Evolutionary conservation across 1,284 basidiomycete species (phyloP).

Genomic region (Trichosporon asahii): DNA sequence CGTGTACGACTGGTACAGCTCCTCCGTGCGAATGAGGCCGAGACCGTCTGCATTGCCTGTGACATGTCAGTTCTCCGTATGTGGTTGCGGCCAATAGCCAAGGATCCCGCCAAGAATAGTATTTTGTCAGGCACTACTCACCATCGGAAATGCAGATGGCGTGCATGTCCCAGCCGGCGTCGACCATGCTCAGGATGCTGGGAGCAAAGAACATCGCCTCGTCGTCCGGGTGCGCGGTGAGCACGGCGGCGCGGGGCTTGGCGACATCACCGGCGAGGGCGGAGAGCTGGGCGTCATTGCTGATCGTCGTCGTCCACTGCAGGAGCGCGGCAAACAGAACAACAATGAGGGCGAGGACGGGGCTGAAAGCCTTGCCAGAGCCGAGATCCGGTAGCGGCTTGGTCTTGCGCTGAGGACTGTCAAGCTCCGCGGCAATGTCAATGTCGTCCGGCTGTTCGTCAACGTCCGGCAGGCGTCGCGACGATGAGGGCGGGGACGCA

Average conservation of each 20-base stretch:
- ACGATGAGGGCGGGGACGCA: slow-evolving; percentile 29
- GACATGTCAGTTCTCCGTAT: background rate
- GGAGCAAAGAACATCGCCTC: slow-evolving; percentile 74
- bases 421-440: slow-evolving; percentile 37
- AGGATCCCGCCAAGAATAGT: slow-evolving; percentile 1
- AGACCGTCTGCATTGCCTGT: slow-evolving; percentile 74
- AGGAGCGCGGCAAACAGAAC: slow-evolving; percentile 4
- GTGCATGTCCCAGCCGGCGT: slow-evolving; percentile 42
- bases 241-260: slow-evolving; percentile 48
- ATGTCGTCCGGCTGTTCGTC: slow-evolving; percentile 48
- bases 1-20: slow-evolving; percentile 67
- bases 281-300: background rate
- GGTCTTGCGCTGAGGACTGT: slow-evolving; percentile 15
- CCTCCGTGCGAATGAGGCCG: slow-evolving; percentile 62
- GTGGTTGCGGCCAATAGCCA: background rate
- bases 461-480: slow-evolving; percentile 26
- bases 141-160: slow-evolving; percentile 54
- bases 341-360: slow-evolving; percentile 10
- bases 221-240: slow-evolving; percentile 56
- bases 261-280: background rate
- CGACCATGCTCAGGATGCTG: slow-evolving; percentile 37
- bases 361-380: background rate
- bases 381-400: background rate
- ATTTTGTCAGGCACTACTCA: slow-evolving; percentile 48
- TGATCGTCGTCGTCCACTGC: slow-evolving; percentile 12